Evolutionary conservation across 2,329 filamentous ascomycete species (phyloP).

Genomic region (Akanthomyces dipterigenus): DNA sequence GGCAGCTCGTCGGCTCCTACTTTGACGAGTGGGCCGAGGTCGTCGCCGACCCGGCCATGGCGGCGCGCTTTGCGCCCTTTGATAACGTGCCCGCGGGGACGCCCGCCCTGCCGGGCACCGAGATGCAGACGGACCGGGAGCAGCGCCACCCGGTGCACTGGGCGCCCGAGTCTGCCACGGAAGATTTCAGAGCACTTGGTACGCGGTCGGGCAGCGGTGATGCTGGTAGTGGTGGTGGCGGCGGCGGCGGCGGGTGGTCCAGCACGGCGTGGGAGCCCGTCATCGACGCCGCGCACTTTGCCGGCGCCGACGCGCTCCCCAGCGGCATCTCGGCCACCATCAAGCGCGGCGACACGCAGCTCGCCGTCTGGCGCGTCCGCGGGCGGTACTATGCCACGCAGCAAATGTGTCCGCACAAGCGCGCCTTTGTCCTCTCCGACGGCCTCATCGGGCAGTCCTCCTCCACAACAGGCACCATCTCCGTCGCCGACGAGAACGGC

Average conservation of each 20-base stretch:
- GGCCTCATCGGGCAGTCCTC: conserved; percentile 68
- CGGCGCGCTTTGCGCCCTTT: conserved; percentile 72
- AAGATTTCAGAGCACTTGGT: conserved; percentile 64
- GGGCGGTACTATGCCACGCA: conserved; percentile 80
- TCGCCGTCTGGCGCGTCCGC: conserved; percentile 77
- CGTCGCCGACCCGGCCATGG: conserved; percentile 59
- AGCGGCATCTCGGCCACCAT: conserved; percentile 71
- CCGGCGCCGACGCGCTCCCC: conserved; percentile 51
- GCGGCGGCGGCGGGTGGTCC: conserved; percentile 38
- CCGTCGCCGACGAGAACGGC: conserved; percentile 18
- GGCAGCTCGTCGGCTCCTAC: conserved; percentile 72
- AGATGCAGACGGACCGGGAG: conserved; percentile 63
- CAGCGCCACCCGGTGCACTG: conserved; percentile 73
- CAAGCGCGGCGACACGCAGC: conserved; percentile 82
- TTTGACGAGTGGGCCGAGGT: conserved; percentile 92
- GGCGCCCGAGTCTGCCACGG: conserved; percentile 56
- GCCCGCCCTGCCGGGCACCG: conserved; percentile 59
- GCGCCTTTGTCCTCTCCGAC: conserved; percentile 82
- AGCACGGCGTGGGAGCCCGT: conserved; percentile 69
- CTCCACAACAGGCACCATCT: neutral
- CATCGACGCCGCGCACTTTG: conserved; percentile 63
- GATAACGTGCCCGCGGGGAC: conserved; percentile 63
- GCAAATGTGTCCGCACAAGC: conserved; percentile 93
- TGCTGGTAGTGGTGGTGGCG: conserved; percentile 42
- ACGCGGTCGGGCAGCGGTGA: conserved; percentile 17